Conservation (phyloP, 495 filamentous ascomycete species). For the Aspergillus kassunensis region DNA sequence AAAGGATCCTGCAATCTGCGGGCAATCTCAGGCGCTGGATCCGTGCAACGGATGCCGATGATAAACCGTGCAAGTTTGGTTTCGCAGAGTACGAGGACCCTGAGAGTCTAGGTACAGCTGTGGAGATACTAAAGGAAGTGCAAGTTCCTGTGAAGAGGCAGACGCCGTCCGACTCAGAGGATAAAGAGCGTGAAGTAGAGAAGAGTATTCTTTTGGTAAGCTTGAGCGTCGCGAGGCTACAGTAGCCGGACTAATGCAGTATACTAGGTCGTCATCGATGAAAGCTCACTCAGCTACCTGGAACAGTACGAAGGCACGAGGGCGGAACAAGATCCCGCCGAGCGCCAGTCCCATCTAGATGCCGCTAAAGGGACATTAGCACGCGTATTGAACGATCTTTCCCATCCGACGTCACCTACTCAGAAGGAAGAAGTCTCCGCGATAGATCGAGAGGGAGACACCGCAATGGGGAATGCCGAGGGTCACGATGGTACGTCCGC, state of each 20-base stretch:
- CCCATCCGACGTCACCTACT: slow-evolving; percentile 56
- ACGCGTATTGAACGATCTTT: slow-evolving; percentile 63
- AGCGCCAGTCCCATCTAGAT: slow-evolving; percentile 63
- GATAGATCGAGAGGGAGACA: slow-evolving; percentile 63
- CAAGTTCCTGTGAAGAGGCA: slow-evolving; percentile 80
- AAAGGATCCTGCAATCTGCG: slow-evolving; percentile 72
- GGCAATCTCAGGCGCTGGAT: slow-evolving; percentile 84
- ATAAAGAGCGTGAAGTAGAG: slow-evolving; percentile 56
- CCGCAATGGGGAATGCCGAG: slow-evolving; percentile 63
- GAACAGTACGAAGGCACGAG: slow-evolving; percentile 69
- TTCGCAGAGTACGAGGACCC: slow-evolving; percentile 97
- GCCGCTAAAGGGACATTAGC: slow-evolving; percentile 62
- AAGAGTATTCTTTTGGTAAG: slow-evolving; percentile 62
- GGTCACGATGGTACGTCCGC: slow-evolving; percentile 48
- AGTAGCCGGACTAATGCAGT: not conserved
- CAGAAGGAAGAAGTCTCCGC: slow-evolving; percentile 46
- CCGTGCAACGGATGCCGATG: slow-evolving; percentile 72
- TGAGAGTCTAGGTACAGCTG: slow-evolving; percentile 80
- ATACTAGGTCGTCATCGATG: slow-evolving; percentile 68
- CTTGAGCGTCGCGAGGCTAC: not conserved
- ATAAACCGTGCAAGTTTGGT: slow-evolving; percentile 83
- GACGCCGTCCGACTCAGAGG: slow-evolving; percentile 38
- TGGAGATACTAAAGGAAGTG: slow-evolving; percentile 81
- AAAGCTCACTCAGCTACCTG: slow-evolving; percentile 71
- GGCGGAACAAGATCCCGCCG: slow-evolving; percentile 62